Percentiles rank a stretch among this genome's conserved stretches.
Conservation (phyloP, 1,284 basidiomycete species). For the Trichosporon inkin region DNA sequence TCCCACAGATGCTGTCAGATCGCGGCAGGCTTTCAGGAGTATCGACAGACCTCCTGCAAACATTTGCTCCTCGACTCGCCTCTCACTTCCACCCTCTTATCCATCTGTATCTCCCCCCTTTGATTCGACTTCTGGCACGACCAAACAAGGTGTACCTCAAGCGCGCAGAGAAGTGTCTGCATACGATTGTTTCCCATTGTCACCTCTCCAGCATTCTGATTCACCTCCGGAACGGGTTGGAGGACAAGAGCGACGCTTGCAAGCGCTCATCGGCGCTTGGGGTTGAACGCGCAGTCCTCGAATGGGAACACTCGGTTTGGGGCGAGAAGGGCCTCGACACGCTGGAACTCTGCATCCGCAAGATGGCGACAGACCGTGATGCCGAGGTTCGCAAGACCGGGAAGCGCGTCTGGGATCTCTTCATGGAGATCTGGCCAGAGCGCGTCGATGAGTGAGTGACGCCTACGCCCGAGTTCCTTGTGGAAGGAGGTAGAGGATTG, state of each 20-base stretch:
- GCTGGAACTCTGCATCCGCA: conserved; percentile 50
- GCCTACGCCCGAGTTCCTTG: not conserved
- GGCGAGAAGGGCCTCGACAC: conserved; percentile 35
- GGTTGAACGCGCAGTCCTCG: conserved; percentile 31
- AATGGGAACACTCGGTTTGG: conserved; percentile 42
- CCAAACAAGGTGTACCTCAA: conserved; percentile 55
- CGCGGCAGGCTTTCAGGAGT: conserved; percentile 53
- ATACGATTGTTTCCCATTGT: conserved; percentile 52
- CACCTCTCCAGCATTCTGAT: conserved; percentile 42
- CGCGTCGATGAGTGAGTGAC: conserved; percentile 49
- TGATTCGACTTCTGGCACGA: conserved; percentile 51
- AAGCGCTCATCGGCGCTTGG: conserved; percentile 37
- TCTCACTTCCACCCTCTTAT: conserved; percentile 49
- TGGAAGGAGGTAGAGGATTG: not conserved
- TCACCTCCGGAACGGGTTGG: conserved; percentile 45
- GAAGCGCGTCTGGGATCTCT: conserved; percentile 51
- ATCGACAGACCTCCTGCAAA: conserved; percentile 52
- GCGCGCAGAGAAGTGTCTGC: conserved; percentile 51
- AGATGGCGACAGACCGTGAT: conserved; percentile 52
- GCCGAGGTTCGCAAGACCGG: conserved; percentile 51
- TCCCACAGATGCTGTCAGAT: conserved; percentile 52
- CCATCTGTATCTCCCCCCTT: conserved; percentile 50
- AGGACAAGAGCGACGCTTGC: conserved; percentile 50
- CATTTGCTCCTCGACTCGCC: conserved; percentile 52
- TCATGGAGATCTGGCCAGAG: conserved; percentile 50